These are phyloP conservation scores for Yamadazyma kitorensis DNA, from an alignment of 805 yeast species.

Conservation along the genomic window DNA sequence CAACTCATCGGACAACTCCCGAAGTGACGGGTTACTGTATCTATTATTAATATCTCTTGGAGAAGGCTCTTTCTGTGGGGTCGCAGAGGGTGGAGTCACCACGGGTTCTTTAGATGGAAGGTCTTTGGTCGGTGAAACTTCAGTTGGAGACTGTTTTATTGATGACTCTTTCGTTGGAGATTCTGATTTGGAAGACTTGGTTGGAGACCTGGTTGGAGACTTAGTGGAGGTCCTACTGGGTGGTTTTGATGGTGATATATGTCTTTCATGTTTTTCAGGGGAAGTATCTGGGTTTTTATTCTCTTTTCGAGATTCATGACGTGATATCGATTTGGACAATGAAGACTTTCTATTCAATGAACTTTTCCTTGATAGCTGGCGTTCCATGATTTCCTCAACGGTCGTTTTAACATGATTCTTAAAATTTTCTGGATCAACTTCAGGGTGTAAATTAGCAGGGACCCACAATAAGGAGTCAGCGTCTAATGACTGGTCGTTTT, in stretches of 20 bases:
- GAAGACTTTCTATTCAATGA: constrained; percentile 25
- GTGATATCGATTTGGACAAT: constrained; percentile 17
- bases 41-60: constrained; percentile 13
- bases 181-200: constrained; percentile 1
- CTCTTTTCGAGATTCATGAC: constrained; percentile 11
- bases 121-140: constrained; percentile 3
- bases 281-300: constrained; percentile 2
- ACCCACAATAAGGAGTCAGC: constrained; percentile 80
- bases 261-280: neutral
- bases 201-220: neutral
- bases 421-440: constrained; percentile 88
- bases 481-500: constrained; percentile 16
- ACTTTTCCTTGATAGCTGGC: constrained; percentile 26
- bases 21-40: constrained; percentile 57
- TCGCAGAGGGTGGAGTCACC: constrained; percentile 2
- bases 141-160: constrained; percentile 1
- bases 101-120: neutral
- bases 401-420: constrained; percentile 60
- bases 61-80: constrained; percentile 2
- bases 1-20: constrained; percentile 71
- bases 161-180: constrained; percentile 7
- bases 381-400: constrained; percentile 50
- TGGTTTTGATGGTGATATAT: neutral
- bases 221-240: too few species aligned
- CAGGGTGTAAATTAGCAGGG: constrained; percentile 93